These are phyloP conservation scores for Tetrahymena malaccensis DNA, from an alignment of 73 alveolate genomes.

Conservation along the genomic window DNA sequence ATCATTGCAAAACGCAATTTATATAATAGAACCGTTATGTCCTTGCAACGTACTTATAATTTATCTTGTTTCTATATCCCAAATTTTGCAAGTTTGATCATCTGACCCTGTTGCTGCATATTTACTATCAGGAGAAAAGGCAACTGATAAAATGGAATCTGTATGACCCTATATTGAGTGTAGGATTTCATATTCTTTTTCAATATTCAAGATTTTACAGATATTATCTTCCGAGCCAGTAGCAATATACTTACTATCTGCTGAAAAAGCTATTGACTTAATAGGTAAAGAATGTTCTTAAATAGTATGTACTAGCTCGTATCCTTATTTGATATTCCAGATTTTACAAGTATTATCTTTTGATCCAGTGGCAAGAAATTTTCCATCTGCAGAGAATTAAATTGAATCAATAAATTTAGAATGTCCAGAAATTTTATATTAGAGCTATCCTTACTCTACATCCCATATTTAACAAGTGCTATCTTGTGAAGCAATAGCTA, in stretches of 20 bases:
- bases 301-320: background rate
- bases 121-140: background rate
- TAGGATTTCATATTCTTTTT: background rate
- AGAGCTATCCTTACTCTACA: background rate
- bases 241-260: background rate
- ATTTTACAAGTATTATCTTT: background rate
- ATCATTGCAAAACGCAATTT: background rate
- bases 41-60: background rate
- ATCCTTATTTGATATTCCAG: background rate
- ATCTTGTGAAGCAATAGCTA: background rate
- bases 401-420: too few relatives aligned
- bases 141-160: background rate
- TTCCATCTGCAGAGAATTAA: background rate
- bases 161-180: background rate
- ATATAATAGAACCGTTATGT: background rate
- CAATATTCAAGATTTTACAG: background rate
- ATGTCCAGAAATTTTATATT: background rate
- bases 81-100: background rate
- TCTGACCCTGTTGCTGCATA: background rate
- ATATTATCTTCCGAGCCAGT: background rate
- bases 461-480: too few relatives aligned
- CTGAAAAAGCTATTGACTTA: background rate
- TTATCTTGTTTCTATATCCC: background rate
- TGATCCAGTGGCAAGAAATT: background rate
- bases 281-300: too few relatives aligned